Conservation (phyloP, 1,284 basidiomycete genomes). For the Thelephora terrestris region DNA sequence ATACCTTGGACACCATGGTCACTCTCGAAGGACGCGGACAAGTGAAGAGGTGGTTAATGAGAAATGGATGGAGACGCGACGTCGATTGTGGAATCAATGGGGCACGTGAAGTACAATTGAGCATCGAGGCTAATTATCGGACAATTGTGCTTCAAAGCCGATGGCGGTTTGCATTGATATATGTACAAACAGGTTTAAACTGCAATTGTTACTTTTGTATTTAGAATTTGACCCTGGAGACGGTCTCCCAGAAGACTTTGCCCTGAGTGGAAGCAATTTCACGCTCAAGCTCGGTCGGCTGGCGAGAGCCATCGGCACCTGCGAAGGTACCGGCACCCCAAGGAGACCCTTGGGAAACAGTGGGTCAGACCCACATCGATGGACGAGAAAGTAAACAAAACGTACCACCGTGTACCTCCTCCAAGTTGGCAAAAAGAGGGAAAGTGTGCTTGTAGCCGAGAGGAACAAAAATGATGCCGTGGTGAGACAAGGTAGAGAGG, state of each 20-base stretch:
- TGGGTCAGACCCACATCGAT: too few species aligned
- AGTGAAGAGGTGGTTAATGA: background rate
- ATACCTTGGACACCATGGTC: background rate
- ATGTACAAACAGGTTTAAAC: background rate
- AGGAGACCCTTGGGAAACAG: slow-evolving; percentile 21
- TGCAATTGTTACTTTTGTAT: background rate
- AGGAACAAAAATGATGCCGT: slow-evolving; percentile 43
- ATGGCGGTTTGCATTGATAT: background rate
- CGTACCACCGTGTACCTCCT: slow-evolving; percentile 34
- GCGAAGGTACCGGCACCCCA: slow-evolving; percentile 43
- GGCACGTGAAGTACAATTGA: background rate
- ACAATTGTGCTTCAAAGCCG: background rate
- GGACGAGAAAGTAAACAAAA: background rate
- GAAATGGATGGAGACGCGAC: background rate
- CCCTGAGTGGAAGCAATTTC: slow-evolving; percentile 38
- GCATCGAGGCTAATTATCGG: background rate
- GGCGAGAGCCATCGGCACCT: slow-evolving; percentile 33
- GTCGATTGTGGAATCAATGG: background rate
- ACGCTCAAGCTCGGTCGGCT: slow-evolving; percentile 35
- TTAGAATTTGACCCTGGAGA: slow-evolving; percentile 19
- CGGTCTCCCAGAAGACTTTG: slow-evolving; percentile 23
- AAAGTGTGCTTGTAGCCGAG: slow-evolving; percentile 36
- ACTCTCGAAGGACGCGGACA: background rate
- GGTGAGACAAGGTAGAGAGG: slow-evolving; percentile 47
- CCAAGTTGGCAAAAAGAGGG: slow-evolving; percentile 28